These are phyloP conservation scores for Didymella arachidicola DNA, from an alignment of 2,329 filamentous ascomycete species.

Conservation along the genomic window DNA sequence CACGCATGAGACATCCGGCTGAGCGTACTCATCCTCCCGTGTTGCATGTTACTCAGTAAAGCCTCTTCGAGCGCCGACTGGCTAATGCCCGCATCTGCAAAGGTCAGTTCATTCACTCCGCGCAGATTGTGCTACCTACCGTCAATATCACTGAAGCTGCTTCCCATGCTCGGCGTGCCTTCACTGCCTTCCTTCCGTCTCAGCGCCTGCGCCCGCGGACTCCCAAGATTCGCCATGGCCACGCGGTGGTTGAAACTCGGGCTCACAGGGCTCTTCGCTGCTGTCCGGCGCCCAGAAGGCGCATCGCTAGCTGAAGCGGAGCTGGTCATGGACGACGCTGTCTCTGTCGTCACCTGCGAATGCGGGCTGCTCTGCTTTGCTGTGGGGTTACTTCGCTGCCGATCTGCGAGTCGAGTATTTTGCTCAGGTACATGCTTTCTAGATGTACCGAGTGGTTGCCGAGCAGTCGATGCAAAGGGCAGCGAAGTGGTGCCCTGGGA, in stretches of 20 bases:
- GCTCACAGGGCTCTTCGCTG: conserved; percentile 33
- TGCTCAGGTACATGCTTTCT: conserved; percentile 26
- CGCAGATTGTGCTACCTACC: conserved; percentile 54
- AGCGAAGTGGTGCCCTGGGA: conserved; percentile 55
- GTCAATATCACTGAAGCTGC: conserved; percentile 86
- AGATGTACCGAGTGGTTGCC: conserved; percentile 12
- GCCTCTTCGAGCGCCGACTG: conserved; percentile 83
- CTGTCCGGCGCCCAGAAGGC: conserved; percentile 27
- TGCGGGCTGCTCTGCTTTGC: conserved; percentile 30
- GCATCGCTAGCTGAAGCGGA: conserved; percentile 48
- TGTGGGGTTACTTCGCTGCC: conserved; percentile 9
- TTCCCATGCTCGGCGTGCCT: conserved; percentile 61
- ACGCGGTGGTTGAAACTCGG: conserved; percentile 64
- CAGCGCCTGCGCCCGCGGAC: conserved; percentile 50
- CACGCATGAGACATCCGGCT: conserved; percentile 65
- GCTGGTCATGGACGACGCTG: conserved; percentile 63
- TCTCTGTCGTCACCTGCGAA: conserved; percentile 33
- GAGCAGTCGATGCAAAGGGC: conserved; percentile 52
- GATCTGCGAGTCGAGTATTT: conserved; percentile 15
- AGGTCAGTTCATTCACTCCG: conserved; percentile 13
- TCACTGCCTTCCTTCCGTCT: conserved; percentile 44
- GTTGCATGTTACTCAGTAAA: conserved; percentile 74
- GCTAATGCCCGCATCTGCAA: conserved; percentile 76
- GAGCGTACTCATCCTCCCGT: conserved; percentile 72
- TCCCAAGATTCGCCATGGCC: conserved; percentile 64